These are phyloP conservation scores for Penicillium longicatenatum DNA, from an alignment of 495 filamentous ascomycete genomes.

Conservation along the genomic window DNA sequence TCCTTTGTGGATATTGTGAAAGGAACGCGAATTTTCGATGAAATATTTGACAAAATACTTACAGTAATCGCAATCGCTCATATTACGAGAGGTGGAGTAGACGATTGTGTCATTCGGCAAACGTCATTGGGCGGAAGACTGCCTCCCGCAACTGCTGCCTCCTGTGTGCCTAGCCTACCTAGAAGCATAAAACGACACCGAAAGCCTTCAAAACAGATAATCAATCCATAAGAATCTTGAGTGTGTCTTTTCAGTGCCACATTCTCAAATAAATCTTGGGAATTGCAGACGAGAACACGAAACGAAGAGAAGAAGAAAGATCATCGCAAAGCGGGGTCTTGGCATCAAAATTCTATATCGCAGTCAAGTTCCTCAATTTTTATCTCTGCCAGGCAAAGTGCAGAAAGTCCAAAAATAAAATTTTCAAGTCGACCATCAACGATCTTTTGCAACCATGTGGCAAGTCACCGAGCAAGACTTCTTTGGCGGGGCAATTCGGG, in stretches of 20 bases:
- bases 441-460: conserved; percentile 29
- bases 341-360: conserved; percentile 17
- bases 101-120: background rate
- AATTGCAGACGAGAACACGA: background rate
- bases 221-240: background rate
- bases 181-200: conserved; percentile 4
- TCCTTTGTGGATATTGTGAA: too few species aligned
- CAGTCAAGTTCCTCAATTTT: background rate
- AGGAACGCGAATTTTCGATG: too few species aligned
- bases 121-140: conserved; percentile 34
- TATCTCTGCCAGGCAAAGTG: background rate
- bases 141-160: conserved; percentile 26
- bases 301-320: conserved; percentile 5
- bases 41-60: too few species aligned
- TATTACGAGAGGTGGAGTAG: background rate
- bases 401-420: conserved; percentile 1
- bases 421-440: background rate
- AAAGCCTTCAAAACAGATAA: conserved; percentile 1
- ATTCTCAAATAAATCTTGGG: background rate
- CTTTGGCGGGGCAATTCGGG: conserved; percentile 80
- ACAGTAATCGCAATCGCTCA: too few species aligned
- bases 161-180: conserved; percentile 11
- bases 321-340: conserved; percentile 11
- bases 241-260: background rate
- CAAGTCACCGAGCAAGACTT: conserved; percentile 61